phyloP scores from a whole-genome alignment of 2,329 filamentous ascomycete species.

The Xylaria sp. region DNA sequence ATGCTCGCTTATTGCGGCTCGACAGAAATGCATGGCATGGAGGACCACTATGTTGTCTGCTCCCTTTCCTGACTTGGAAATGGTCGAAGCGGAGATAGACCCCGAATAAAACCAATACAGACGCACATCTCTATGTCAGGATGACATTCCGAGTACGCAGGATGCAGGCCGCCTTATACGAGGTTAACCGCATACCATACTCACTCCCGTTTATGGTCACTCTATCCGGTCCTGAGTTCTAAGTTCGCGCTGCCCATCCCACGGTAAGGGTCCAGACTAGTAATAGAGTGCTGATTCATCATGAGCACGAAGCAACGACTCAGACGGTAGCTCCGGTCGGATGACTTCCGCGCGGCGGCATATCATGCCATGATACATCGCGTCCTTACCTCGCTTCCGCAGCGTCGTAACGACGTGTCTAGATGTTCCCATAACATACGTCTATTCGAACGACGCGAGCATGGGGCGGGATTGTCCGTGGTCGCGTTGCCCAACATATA shows the following conservation, averaged over 20 bases:
- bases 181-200: constrained; percentile 29
- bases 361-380: constrained; percentile 33
- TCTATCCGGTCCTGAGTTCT: constrained; percentile 17
- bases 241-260: constrained; percentile 11
- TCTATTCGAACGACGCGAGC: constrained; percentile 17
- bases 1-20: constrained; percentile 40
- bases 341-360: constrained; percentile 39
- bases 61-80: constrained; percentile 29
- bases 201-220: constrained; percentile 24
- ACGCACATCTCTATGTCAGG: constrained; percentile 20
- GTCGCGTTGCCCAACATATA: constrained; percentile 25
- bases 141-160: constrained; percentile 25
- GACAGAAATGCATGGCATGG: constrained; percentile 38
- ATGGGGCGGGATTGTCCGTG: constrained; percentile 34
- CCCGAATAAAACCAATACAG: constrained; percentile 30
- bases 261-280: constrained; percentile 9
- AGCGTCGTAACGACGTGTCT: constrained; percentile 29
- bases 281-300: constrained; percentile 24
- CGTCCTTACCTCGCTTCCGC: constrained; percentile 22
- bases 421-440: constrained; percentile 16
- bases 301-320: constrained; percentile 19
- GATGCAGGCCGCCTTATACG: constrained; percentile 32
- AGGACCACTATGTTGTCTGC: constrained; percentile 18
- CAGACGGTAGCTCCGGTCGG: constrained; percentile 32
- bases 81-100: constrained; percentile 30